A percentile compares a stretch with the other conserved stretches of the same genome.
These are phyloP conservation scores for Avena eriantha DNA, from an alignment of 176 grass and related monocot genomes.

Conservation along the genomic window DNA sequence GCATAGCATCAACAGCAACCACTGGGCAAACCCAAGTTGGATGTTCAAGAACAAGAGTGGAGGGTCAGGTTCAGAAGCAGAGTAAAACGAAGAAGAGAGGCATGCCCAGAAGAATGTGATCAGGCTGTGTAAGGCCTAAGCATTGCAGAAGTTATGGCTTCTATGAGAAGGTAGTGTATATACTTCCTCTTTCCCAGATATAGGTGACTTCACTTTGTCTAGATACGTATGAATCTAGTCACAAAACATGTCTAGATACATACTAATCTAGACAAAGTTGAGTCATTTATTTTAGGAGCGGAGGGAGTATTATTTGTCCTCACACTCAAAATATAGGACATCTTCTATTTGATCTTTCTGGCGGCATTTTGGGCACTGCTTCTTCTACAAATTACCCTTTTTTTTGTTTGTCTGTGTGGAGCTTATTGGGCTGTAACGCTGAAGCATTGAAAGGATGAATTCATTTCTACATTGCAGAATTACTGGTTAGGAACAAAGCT, in stretches of 20 bases:
- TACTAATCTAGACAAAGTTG: no score
- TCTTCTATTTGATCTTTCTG: not conserved
- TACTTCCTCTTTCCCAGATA: no score
- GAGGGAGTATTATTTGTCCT: slow-evolving; percentile 21
- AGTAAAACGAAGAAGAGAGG: slow-evolving; percentile 54
- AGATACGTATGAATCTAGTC: no score
- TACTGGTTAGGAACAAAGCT: slow-evolving; percentile 83
- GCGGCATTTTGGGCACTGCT: no score
- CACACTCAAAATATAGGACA: slow-evolving; percentile 33
- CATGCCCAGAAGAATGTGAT: slow-evolving; percentile 94
- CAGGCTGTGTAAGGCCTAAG: slow-evolving; percentile 86
- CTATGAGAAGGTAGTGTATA: slow-evolving; percentile 83
- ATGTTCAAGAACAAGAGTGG: slow-evolving; percentile 50
- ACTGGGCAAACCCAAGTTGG: slow-evolving; percentile 56
- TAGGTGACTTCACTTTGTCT: no score
- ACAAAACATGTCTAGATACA: no score
- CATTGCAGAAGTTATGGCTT: slow-evolving; percentile 60
- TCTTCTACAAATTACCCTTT: slow-evolving; percentile 3
- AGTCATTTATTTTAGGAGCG: no score
- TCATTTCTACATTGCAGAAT: slow-evolving; percentile 68
- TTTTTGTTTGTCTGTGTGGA: slow-evolving; percentile 46
- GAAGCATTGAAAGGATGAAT: slow-evolving; percentile 81
- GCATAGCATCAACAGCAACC: slow-evolving; percentile 57
- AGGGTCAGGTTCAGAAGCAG: slow-evolving; percentile 66
- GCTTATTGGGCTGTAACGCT: slow-evolving; percentile 68